Base-by-base conservation (phyloP, 345 rosid species). In the Rhizophora apiculata region DNA sequence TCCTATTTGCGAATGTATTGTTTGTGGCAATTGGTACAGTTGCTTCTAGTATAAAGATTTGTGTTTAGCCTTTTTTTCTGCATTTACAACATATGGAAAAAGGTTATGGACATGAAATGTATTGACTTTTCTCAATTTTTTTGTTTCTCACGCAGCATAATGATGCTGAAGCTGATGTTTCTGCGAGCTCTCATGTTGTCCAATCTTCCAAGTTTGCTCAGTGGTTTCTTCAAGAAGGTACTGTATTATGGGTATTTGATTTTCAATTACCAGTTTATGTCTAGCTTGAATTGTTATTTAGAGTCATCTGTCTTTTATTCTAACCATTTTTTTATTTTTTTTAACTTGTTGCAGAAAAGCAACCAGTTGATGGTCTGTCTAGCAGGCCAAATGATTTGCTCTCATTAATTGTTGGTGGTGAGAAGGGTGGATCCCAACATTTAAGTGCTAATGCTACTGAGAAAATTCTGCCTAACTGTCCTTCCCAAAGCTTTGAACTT, bases 211-310 rank as follows among this genome's bases (percentile, higher is more conserved):
- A 85, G 82, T 95, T 95, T 72, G 94, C 94, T 63, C 87, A 78
- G 71, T 88, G 91, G 84, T 95, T 95, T 84, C 71, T 80, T 63
- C 97, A 95, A 83, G 96, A 87, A 82, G 99, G 99, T 95, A 56
- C 10, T 13, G 15, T 27, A 56, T 4, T 22, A 22, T 22, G 59
- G 59, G 29, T 56, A 76, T 72, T 34, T 21, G 52, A 55, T 39
- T 34, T 62, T 58, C 53, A 57, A 68, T 58, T 66, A 27, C 18
- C 26, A 21, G 18, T 24, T 27, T 56, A 10, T 39, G 66, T n/a
- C 20, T 18, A 5, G 43, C 52, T 46, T 4, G 19, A 18, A 36
- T 67, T 57, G 32, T 31, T 56, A 10, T 26, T 13, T 36, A 34
- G 51, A 34, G 32, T 22, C 19, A 13, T 52, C n/a, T 39, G 20